These are phyloP conservation scores for Astrothelium macrocarpum DNA, from an alignment of 495 filamentous ascomycete species.

Conservation along the genomic window DNA sequence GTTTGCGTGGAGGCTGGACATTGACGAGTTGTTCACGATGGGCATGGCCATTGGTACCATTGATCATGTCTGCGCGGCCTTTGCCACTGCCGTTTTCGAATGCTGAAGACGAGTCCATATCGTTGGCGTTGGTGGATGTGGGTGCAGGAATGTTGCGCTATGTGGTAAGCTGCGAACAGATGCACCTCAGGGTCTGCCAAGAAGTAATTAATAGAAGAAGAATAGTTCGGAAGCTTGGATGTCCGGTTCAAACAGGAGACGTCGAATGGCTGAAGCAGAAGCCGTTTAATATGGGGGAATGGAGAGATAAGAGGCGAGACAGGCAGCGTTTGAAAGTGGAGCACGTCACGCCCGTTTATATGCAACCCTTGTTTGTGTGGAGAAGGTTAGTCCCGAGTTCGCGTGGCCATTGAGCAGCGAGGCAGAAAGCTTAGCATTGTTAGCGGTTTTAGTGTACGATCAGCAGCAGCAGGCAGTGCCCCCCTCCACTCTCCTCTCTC, in stretches of 20 bases:
- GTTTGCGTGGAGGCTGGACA: slow-evolving; percentile 70
- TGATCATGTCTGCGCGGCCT: slow-evolving; percentile 9
- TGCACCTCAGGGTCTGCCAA: neutral
- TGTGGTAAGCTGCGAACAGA: neutral
- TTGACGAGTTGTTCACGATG: slow-evolving; percentile 45
- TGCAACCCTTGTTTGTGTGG: neutral
- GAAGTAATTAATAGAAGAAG: neutral
- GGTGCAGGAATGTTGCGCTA: slow-evolving; percentile 5
- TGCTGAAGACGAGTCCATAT: neutral
- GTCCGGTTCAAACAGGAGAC: neutral
- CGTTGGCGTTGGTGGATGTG: neutral
- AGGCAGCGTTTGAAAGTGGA: neutral
- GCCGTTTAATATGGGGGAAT: neutral
- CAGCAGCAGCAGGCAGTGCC: neutral
- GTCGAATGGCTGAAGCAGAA: neutral
- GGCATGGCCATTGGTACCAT: slow-evolving; percentile 10
- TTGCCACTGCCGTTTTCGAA: slow-evolving; percentile 15
- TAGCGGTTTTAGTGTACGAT: no score
- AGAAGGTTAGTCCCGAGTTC: neutral
- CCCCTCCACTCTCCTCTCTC: neutral
- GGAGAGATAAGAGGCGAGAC: neutral
- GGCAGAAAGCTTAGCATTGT: slow-evolving; percentile 1
- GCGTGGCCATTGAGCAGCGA: neutral
- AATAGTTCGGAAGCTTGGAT: neutral
- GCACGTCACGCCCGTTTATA: slow-evolving; percentile 1